A percentile compares a stretch with the other conserved stretches of the same genome.
These are phyloP conservation scores for Fistulinella prunicolor DNA, from an alignment of 768 basidiomycete species.

Conservation along the genomic window DNA sequence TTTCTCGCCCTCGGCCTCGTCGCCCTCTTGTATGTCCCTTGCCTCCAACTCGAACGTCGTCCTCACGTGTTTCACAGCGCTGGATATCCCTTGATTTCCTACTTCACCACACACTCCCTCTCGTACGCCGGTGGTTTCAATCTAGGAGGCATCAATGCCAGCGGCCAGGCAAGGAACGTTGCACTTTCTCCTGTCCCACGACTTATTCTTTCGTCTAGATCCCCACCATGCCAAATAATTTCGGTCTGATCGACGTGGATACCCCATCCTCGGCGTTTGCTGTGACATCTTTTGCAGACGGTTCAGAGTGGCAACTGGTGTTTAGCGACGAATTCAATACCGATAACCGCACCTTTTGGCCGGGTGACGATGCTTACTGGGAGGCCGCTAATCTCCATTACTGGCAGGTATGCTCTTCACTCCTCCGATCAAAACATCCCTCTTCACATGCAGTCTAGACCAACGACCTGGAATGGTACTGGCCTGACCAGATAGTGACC, in stretches of 20 bases:
- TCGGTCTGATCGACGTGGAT: constrained; percentile 70
- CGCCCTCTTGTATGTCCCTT: constrained; percentile 53
- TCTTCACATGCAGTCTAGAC: constrained; percentile 39
- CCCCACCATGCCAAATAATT: constrained; percentile 58
- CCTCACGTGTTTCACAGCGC: constrained; percentile 38
- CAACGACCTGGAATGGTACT: constrained; percentile 86
- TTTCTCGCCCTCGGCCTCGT: constrained; percentile 52
- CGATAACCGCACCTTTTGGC: constrained; percentile 75
- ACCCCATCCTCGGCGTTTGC: constrained; percentile 65
- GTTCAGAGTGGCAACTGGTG: constrained; percentile 59
- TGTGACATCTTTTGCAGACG: constrained; percentile 49
- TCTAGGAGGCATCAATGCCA: constrained; percentile 72
- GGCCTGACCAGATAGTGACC: constrained; percentile 76
- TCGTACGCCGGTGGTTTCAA: constrained; percentile 64
- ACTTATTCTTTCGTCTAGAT: constrained; percentile 36
- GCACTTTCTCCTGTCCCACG: neutral
- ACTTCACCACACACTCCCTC: constrained; percentile 44
- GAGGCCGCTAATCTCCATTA: constrained; percentile 81
- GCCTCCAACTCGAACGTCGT: neutral
- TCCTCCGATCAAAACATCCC: neutral
- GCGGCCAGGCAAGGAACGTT: constrained; percentile 53
- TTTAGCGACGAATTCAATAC: constrained; percentile 89
- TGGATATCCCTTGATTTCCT: constrained; percentile 61
- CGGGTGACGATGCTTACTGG: constrained; percentile 87
- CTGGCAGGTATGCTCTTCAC: constrained; percentile 49